A percentile compares a stretch with the other conserved stretches of the same genome.
Conservation (phyloP, 352 stramenopile species). For the Globisporangium spinosum region DNA sequence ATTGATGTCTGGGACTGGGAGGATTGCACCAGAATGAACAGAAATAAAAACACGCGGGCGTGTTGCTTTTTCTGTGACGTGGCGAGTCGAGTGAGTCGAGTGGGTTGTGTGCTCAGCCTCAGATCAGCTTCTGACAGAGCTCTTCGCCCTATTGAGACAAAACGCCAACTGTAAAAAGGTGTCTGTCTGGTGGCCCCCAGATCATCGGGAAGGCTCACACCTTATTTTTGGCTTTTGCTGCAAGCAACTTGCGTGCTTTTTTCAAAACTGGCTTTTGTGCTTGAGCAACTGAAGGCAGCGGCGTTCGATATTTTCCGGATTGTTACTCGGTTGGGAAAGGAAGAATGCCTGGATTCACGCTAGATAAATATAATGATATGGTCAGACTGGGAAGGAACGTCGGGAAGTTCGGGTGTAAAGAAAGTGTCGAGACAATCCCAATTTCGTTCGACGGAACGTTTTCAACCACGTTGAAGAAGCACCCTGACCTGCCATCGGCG, state of each 20-base stretch:
- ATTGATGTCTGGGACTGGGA: background rate
- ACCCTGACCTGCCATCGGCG: background rate
- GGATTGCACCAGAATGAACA: background rate
- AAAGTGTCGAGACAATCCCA: background rate
- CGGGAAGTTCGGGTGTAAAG: background rate
- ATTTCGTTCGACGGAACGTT: background rate
- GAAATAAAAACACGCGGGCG: background rate
- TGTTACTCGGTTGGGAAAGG: background rate
- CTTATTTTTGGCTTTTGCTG: background rate
- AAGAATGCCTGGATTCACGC: too few relatives aligned
- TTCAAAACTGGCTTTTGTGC: constrained; percentile 3
- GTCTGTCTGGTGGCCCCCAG: background rate
- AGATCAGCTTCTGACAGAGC: background rate
- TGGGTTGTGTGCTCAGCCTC: background rate
- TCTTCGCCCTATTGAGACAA: background rate
- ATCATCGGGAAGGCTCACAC: background rate
- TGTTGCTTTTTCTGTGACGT: background rate
- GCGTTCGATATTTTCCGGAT: constrained; percentile 10
- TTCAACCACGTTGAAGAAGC: background rate
- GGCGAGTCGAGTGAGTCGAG: background rate
- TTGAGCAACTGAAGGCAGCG: background rate
- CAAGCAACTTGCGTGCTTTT: background rate
- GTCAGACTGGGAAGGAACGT: background rate
- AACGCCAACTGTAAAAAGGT: background rate
- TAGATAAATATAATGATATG: background rate